Evolutionary conservation across 495 filamentous ascomycete species (phyloP).

Genomic region (Aspergillus hancockii): DNA sequence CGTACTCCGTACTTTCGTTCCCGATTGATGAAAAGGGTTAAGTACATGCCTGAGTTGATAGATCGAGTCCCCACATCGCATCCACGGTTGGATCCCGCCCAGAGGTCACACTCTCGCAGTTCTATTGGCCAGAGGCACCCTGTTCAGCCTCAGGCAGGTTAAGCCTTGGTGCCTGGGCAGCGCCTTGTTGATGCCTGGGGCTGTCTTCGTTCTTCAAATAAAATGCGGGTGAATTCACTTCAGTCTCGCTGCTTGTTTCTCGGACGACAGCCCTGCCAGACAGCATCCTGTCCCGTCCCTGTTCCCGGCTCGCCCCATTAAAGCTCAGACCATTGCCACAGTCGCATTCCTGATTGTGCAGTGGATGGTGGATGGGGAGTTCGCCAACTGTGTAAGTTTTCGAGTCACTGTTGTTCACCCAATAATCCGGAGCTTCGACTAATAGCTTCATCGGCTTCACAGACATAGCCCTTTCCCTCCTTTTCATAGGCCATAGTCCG

Average conservation of each 20-base stretch:
- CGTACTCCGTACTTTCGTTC: not conserved
- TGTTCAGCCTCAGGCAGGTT: slow-evolving; percentile 16
- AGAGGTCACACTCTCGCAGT: not conserved
- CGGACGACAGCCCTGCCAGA: slow-evolving; percentile 37
- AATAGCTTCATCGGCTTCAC: not conserved
- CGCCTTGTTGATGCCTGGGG: slow-evolving; percentile 30
- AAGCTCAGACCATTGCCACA: slow-evolving; percentile 18
- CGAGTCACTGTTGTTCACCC: not conserved
- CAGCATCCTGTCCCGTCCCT: slow-evolving; percentile 20
- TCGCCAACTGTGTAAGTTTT: slow-evolving; percentile 27
- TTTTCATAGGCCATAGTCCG: not conserved
- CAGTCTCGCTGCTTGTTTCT: slow-evolving; percentile 34
- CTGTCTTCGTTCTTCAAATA: slow-evolving; percentile 13
- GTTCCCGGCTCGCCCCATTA: slow-evolving; percentile 15
- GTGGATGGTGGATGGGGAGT: slow-evolving; percentile 25
- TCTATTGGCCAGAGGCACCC: not conserved
- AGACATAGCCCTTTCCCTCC: slow-evolving; percentile 15
- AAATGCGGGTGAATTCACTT: slow-evolving; percentile 13
- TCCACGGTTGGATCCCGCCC: slow-evolving; percentile 19
- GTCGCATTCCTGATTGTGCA: slow-evolving; percentile 16
- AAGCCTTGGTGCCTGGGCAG: slow-evolving; percentile 16
- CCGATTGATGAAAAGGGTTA: not conserved
- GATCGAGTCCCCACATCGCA: not conserved
- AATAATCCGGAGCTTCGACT: slow-evolving; percentile 4
- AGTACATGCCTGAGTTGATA: slow-evolving; percentile 1